These are phyloP conservation scores for Ganoderma resinaceum DNA, from an alignment of 1,284 basidiomycete genomes.

Conservation along the genomic window DNA sequence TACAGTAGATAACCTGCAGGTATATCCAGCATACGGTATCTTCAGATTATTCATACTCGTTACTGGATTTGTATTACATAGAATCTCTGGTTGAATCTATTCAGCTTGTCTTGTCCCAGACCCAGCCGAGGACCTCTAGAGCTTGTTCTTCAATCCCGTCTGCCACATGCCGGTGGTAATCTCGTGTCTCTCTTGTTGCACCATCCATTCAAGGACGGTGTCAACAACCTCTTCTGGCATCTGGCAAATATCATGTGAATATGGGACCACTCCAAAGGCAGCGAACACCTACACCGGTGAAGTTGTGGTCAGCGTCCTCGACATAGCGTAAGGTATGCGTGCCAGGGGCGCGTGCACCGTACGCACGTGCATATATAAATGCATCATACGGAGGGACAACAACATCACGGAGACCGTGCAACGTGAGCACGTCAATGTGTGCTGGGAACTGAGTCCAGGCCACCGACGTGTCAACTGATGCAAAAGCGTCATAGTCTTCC, in stretches of 20 bases:
- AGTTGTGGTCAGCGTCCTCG: constrained; percentile 80
- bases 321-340: constrained; percentile 72
- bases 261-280: background rate
- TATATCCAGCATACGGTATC: background rate
- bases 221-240: constrained; percentile 68
- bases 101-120: background rate
- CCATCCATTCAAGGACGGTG: constrained; percentile 69
- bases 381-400: constrained; percentile 80
- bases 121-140: constrained; percentile 1
- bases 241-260: constrained; percentile 30
- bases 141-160: constrained; percentile 46
- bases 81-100: background rate
- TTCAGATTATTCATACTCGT: background rate
- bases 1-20: background rate
- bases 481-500: constrained; percentile 64
- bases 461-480: constrained; percentile 65
- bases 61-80: background rate
- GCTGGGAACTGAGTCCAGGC: constrained; percentile 71
- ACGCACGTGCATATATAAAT: constrained; percentile 66
- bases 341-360: constrained; percentile 63
- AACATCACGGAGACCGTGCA: constrained; percentile 72
- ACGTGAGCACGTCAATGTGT: constrained; percentile 64
- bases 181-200: constrained; percentile 46
- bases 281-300: constrained; percentile 54
- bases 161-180: constrained; percentile 66